Evolutionary conservation across 2,329 filamentous ascomycete species (phyloP).

Genomic region (Trichoderma arundinaceum): DNA sequence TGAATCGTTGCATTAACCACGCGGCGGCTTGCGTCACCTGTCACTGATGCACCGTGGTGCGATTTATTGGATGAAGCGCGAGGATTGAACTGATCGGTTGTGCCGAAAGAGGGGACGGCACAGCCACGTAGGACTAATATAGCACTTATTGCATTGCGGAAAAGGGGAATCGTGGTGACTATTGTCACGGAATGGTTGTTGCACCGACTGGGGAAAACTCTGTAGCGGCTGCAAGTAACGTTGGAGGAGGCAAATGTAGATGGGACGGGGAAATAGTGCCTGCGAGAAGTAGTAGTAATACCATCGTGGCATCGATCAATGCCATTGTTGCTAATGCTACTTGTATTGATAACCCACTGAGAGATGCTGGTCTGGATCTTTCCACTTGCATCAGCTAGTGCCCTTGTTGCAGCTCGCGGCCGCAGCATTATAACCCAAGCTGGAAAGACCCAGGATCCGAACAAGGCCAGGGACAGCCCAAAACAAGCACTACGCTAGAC

Average conservation of each 20-base stretch:
- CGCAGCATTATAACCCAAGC: not conserved
- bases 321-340: too few species aligned
- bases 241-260: not conserved
- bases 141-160: not conserved
- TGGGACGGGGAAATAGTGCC: too few species aligned
- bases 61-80: constrained; percentile 1
- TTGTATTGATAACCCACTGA: not conserved
- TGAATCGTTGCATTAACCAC: not conserved
- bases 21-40: constrained; percentile 2
- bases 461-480: not conserved
- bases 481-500: constrained; percentile 28
- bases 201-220: not conserved
- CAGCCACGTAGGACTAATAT: constrained; percentile 18
- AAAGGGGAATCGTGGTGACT: not conserved
- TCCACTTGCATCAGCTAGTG: not conserved
- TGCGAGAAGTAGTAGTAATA: not conserved
- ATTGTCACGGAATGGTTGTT: not conserved
- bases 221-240: not conserved
- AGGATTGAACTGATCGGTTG: not conserved
- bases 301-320: too few species aligned
- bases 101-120: constrained; percentile 6
- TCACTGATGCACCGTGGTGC: not conserved
- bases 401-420: not conserved
- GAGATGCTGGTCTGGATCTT: constrained; percentile 5
- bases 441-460: not conserved